A percentile compares a stretch with the other conserved stretches of the same genome.
Evolutionary conservation across 1,139 yeast species (phyloP).

Genomic region (Geotrichum candidum): DNA sequence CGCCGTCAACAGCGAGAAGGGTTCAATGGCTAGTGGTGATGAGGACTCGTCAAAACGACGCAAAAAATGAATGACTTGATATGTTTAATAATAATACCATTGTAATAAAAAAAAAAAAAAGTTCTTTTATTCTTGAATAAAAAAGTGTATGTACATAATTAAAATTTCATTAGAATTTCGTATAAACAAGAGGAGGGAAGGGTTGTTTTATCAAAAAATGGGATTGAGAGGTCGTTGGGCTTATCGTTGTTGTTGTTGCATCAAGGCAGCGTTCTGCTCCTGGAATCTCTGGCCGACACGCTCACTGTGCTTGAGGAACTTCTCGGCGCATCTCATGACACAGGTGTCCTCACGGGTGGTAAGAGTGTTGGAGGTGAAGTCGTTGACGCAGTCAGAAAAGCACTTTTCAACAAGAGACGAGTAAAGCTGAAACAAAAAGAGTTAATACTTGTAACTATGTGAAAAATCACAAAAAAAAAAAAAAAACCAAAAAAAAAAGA

Average conservation of each 20-base stretch:
- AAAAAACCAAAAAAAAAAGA: slow-evolving; percentile 6
- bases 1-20: background rate
- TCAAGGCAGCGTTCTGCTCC: slow-evolving; percentile 12
- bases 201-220: background rate
- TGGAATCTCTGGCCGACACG: slow-evolving; percentile 82
- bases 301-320: slow-evolving; percentile 96
- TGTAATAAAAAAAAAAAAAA: background rate
- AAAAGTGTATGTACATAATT: slow-evolving; percentile 2
- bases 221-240: background rate
- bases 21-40: background rate
- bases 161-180: background rate
- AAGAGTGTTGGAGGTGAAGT: slow-evolving; percentile 86
- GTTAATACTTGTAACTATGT: background rate
- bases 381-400: slow-evolving; percentile 95
- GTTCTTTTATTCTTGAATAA: background rate
- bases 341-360: slow-evolving; percentile 81
- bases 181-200: background rate
- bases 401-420: slow-evolving; percentile 10
- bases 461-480: too few relatives aligned
- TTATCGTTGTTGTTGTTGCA: slow-evolving; percentile 13
- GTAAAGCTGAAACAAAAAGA: slow-evolving; percentile 2
- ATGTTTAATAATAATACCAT: background rate
- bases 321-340: slow-evolving; percentile 88
- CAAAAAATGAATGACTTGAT: background rate
- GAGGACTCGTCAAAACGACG: background rate